A percentile compares a stretch with the other conserved stretches of the same genome.
phyloP scores from a whole-genome alignment of 768 basidiomycete species.

The Russula compacta region DNA sequence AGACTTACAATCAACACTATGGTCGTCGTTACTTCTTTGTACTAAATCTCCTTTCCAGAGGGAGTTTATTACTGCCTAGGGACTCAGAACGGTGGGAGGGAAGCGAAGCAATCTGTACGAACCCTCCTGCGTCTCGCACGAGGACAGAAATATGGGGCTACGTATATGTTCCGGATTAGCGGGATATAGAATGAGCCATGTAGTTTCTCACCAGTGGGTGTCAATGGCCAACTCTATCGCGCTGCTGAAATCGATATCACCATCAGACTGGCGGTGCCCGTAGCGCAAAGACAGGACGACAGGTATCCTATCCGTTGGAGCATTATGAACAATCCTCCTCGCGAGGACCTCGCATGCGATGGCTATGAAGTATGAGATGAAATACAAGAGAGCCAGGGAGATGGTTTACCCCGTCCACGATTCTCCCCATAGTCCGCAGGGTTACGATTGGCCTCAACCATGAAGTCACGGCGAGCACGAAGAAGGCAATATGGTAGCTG shows the following conservation, averaged over 20 bases:
- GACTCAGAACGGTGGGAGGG: neutral
- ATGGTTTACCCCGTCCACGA: constrained; percentile 53
- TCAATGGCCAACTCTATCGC: constrained; percentile 90
- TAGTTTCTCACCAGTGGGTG: constrained; percentile 57
- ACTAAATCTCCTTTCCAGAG: constrained; percentile 81
- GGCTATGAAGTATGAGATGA: constrained; percentile 35
- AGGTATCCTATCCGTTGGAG: constrained; percentile 53
- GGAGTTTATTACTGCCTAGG: constrained; percentile 54
- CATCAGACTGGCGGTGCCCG: constrained; percentile 62
- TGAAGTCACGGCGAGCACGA: constrained; percentile 69
- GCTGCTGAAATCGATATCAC: constrained; percentile 68
- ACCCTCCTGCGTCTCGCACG: constrained; percentile 79
- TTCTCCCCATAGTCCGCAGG: constrained; percentile 87
- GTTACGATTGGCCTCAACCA: constrained; percentile 72
- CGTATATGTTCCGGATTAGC: neutral
- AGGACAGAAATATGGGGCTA: constrained; percentile 79
- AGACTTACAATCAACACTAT: constrained; percentile 68
- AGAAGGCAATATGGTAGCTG: constrained; percentile 79
- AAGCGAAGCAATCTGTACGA: constrained; percentile 15
- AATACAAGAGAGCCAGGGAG: neutral
- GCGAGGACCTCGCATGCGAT: constrained; percentile 80
- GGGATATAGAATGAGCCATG: neutral
- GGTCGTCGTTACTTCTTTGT: constrained; percentile 63
- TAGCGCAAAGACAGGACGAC: constrained; percentile 74
- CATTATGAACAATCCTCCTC: constrained; percentile 64